phyloP scores from a whole-genome alignment of 305 asterid genomes.

The Solanum hybrid region DNA sequence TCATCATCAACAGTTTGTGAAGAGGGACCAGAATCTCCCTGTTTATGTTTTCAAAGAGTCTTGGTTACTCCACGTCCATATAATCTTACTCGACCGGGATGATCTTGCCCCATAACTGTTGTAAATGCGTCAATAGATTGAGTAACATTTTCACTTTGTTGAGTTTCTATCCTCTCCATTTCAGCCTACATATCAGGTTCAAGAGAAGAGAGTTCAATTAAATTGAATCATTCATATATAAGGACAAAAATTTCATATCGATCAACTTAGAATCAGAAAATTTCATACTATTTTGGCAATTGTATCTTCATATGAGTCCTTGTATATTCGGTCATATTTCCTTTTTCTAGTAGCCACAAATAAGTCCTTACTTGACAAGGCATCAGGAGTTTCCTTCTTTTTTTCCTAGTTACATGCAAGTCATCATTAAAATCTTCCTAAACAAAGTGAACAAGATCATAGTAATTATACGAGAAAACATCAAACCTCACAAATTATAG shows the following conservation, averaged over 20 bases:
- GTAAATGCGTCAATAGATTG: neutral
- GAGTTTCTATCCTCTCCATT: neutral
- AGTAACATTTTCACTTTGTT: neutral
- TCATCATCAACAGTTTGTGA: no score
- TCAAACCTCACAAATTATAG: no score
- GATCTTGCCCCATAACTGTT: neutral
- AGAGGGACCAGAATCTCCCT: neutral
- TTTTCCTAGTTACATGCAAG: neutral
- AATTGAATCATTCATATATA: neutral
- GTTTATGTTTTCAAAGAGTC: neutral
- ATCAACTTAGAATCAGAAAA: no score
- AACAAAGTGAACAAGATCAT: no score
- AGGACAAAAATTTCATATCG: neutral
- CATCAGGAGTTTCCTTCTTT: neutral
- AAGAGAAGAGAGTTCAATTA: neutral
- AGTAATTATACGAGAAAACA: no score
- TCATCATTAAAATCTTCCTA: no score
- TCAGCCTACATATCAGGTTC: neutral
- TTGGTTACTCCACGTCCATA: neutral
- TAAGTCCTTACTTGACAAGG: neutral
- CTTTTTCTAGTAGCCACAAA: neutral
- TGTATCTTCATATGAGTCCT: neutral
- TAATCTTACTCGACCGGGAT: neutral
- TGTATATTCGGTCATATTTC: neutral
- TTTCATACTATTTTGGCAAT: neutral